A percentile compares a stretch with the other conserved stretches of the same genome.
Conservation (phyloP, 2,329 filamentous ascomycete species). For the Fusarium sublunatum region DNA sequence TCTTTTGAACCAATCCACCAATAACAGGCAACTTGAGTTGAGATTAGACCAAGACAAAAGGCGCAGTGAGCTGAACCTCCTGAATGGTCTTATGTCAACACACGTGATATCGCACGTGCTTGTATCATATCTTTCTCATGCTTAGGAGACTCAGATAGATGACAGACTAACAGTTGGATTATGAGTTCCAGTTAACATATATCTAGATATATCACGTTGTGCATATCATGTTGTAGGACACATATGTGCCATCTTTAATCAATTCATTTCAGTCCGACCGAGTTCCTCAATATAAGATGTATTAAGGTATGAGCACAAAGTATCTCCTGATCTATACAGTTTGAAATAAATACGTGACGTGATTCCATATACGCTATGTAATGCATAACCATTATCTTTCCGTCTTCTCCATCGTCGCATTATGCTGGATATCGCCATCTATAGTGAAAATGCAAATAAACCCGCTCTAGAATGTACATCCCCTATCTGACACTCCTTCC, state of each 20-base stretch:
- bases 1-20: not conserved
- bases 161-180: too few species aligned
- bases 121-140: too few species aligned
- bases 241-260: too few species aligned
- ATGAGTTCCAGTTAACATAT: too few species aligned
- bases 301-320: not conserved
- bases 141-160: too few species aligned
- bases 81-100: not conserved
- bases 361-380: slow-evolving; percentile 22
- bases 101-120: slow-evolving; percentile 27
- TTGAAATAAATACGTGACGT: slow-evolving; percentile 6
- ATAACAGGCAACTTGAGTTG: not conserved
- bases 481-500: slow-evolving; percentile 30
- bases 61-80: not conserved
- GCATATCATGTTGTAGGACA: too few species aligned
- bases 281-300: not conserved
- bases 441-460: slow-evolving; percentile 39
- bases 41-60: not conserved
- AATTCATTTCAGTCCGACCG: not conserved
- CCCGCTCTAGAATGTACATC: slow-evolving; percentile 14
- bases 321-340: not conserved
- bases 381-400: slow-evolving; percentile 27
- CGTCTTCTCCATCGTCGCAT: slow-evolving; percentile 13
- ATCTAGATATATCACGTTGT: too few species aligned
- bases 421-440: slow-evolving; percentile 36